Evolutionary conservation across 176 grass and related monocot species (phyloP).

Genomic region (Dactylis glomerata): DNA sequence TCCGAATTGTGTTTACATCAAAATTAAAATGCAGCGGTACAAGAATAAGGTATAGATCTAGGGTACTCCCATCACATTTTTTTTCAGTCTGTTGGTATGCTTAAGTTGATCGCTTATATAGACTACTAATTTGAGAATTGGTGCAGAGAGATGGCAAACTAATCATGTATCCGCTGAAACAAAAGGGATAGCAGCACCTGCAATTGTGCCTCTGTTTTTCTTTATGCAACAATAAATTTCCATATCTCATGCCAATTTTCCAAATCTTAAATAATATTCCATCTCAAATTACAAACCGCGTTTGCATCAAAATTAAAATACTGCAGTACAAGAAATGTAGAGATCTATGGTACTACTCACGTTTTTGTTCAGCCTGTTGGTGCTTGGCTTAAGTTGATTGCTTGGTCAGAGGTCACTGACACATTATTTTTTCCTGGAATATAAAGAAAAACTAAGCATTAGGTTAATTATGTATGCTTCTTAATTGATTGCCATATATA

Average conservation of each 20-base stretch:
- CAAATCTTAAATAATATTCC: background rate
- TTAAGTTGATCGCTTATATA: no score
- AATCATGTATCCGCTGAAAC: background rate
- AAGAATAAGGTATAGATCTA: no score
- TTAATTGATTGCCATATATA: background rate
- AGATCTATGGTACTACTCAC: no score
- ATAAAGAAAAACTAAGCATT: background rate
- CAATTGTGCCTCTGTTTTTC: background rate
- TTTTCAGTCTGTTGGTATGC: no score
- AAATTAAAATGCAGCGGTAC: no score
- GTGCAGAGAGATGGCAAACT: background rate
- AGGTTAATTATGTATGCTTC: background rate
- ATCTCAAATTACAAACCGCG: background rate
- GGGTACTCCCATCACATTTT: no score
- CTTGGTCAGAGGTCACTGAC: background rate
- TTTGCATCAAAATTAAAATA: background rate
- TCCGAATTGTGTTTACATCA: no score
- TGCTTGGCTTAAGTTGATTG: background rate
- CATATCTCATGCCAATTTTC: background rate
- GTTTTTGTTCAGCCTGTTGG: background rate
- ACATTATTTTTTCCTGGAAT: background rate
- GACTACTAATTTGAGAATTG: background rate
- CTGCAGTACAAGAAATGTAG: background rate
- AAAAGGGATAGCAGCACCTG: background rate
- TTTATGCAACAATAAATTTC: background rate